These are phyloP conservation scores for Metschnikowia baotianmanensis DNA, from an alignment of 805 yeast species.

Conservation along the genomic window DNA sequence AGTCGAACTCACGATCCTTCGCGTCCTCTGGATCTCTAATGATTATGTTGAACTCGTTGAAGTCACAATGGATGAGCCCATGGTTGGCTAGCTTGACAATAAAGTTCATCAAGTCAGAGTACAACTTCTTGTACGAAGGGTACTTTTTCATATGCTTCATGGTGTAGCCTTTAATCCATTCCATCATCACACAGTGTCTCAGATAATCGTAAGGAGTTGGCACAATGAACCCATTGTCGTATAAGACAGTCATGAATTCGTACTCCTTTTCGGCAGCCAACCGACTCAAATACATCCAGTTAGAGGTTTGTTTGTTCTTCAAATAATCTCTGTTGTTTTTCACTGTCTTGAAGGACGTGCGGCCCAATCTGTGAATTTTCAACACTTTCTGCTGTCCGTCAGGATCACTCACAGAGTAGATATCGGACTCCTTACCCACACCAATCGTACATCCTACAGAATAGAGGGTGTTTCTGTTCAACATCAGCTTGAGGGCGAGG, in stretches of 20 bases:
- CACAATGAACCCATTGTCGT: constrained; percentile 74
- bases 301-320: constrained; percentile 66
- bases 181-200: constrained; percentile 92
- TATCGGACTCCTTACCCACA: constrained; percentile 97
- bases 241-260: constrained; percentile 77
- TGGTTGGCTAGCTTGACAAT: constrained; percentile 78
- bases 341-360: constrained; percentile 89
- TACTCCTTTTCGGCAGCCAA: constrained; percentile 92
- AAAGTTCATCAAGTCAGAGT: constrained; percentile 83
- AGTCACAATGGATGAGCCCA: constrained; percentile 96
- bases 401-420: constrained; percentile 73
- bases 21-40: constrained; percentile 60
- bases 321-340: constrained; percentile 92
- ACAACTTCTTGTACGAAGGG: constrained; percentile 64
- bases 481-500: constrained; percentile 81
- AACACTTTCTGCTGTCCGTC: constrained; percentile 65
- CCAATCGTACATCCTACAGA: constrained; percentile 88
- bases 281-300: constrained; percentile 90
- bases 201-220: constrained; percentile 89
- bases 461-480: constrained; percentile 67
- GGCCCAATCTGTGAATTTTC: constrained; percentile 90
- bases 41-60: constrained; percentile 94
- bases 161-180: constrained; percentile 82
- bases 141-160: constrained; percentile 81
- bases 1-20: constrained; percentile 55